Percentiles rank a stretch among this genome's conserved stretches.
These are phyloP conservation scores for Strobilomyces confusus DNA, from an alignment of 768 basidiomycete genomes.

Conservation along the genomic window DNA sequence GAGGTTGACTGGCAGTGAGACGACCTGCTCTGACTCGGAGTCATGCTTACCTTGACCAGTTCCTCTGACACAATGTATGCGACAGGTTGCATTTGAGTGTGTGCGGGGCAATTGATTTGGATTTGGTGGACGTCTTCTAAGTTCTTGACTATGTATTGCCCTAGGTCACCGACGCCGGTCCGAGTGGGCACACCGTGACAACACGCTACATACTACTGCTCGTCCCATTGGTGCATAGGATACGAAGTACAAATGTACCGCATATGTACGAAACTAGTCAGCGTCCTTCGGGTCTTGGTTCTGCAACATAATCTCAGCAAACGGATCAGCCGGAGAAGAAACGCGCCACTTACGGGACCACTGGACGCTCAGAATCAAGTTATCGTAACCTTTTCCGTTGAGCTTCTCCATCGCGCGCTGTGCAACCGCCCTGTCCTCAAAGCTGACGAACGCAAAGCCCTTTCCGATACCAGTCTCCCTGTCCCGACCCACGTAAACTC, in stretches of 20 bases:
- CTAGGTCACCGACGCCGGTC: too few relatives aligned
- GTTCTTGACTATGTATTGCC: too few relatives aligned
- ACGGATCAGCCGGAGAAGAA: background rate
- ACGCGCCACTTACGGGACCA: slow-evolving; percentile 53
- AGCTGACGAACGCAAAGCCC: slow-evolving; percentile 97
- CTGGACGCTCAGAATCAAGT: slow-evolving; percentile 70
- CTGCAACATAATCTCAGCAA: slow-evolving; percentile 22
- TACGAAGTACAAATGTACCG: too few relatives aligned
- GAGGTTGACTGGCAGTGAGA: background rate
- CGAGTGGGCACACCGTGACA: too few relatives aligned
- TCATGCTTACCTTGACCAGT: slow-evolving; percentile 43
- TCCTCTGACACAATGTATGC: slow-evolving; percentile 58
- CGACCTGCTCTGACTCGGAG: background rate
- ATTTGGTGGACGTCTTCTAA: too few relatives aligned
- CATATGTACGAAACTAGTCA: too few relatives aligned
- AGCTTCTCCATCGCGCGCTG: slow-evolving; percentile 91
- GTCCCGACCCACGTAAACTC: slow-evolving; percentile 94
- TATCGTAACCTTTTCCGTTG: slow-evolving; percentile 89
- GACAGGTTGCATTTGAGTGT: slow-evolving; percentile 23
- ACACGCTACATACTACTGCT: too few relatives aligned
- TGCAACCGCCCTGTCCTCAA: slow-evolving; percentile 75
- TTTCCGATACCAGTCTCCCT: slow-evolving; percentile 93
- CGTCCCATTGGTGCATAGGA: too few relatives aligned
- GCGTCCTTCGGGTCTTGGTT: slow-evolving; percentile 42
- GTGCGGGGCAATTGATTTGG: too few relatives aligned